Evolutionary conservation across 352 stramenopile genomes (phyloP).

Genomic region (Thraustochytrium sp.): DNA sequence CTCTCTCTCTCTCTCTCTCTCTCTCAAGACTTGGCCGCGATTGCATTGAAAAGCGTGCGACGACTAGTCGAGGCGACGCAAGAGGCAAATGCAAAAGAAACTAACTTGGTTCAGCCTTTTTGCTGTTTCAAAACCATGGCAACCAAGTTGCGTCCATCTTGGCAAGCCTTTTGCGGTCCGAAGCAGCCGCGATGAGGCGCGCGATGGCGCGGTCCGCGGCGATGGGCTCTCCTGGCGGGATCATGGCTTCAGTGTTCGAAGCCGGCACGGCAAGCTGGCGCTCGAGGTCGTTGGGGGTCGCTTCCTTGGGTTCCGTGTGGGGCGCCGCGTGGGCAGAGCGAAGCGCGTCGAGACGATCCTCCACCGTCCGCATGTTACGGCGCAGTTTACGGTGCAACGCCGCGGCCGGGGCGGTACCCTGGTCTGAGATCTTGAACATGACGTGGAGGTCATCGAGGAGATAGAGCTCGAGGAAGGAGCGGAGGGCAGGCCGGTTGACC

Average conservation of each 20-base stretch:
- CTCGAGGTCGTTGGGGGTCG: background rate
- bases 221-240: background rate
- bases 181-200: background rate
- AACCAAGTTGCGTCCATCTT: slow-evolving; percentile 11
- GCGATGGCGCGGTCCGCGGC: background rate
- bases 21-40: too few relatives aligned
- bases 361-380: background rate
- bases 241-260: background rate
- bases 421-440: background rate
- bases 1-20: too few relatives aligned
- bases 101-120: background rate
- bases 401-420: background rate
- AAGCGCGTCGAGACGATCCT: background rate
- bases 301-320: background rate
- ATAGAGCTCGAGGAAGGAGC: slow-evolving; percentile 16
- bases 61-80: too few relatives aligned
- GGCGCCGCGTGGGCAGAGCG: background rate
- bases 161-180: background rate
- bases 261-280: background rate
- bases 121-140: slow-evolving; percentile 12
- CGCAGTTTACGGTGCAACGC: background rate
- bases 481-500: background rate
- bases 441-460: slow-evolving; percentile 1
- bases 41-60: too few relatives aligned
- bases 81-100: background rate